Conservation (phyloP, 139 green algal genomes). For the Pseudopediastrum boryanum region DNA sequence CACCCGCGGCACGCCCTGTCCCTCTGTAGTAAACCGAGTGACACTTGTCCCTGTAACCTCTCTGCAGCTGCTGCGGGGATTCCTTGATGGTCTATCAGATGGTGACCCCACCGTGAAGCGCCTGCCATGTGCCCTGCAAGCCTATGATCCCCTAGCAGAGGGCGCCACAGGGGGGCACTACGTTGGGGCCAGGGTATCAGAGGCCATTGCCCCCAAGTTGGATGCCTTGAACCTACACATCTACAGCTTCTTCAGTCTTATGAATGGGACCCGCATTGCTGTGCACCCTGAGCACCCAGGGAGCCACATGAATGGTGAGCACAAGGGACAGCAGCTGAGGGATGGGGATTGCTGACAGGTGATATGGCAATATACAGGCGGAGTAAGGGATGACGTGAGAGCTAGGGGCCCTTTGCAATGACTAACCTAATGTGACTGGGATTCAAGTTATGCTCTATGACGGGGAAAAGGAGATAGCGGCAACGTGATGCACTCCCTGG, state of each 20-base stretch:
- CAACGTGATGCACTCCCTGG: no score
- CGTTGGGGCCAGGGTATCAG: not conserved
- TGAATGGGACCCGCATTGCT: not conserved
- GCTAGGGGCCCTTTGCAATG: no score
- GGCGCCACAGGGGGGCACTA: slow-evolving; percentile 1
- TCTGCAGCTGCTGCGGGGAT: slow-evolving; percentile 34
- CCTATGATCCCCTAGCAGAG: not conserved
- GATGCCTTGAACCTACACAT: slow-evolving; percentile 39
- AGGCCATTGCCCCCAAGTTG: slow-evolving; percentile 14
- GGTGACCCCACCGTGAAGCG: slow-evolving; percentile 32
- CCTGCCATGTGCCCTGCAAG: slow-evolving; percentile 41
- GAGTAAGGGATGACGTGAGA: no score
- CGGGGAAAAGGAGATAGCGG: no score
- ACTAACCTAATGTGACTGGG: no score
- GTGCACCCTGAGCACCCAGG: slow-evolving; percentile 44
- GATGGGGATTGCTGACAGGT: no score
- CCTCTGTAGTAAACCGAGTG: no score
- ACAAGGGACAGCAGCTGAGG: no score
- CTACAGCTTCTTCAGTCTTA: slow-evolving; percentile 22
- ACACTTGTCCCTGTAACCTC: not conserved
- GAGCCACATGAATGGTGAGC: slow-evolving; percentile 38
- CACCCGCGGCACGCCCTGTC: no score
- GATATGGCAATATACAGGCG: no score
- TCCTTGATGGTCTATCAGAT: slow-evolving; percentile 21
- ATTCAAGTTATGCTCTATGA: no score